A percentile compares a stretch with the other conserved stretches of the same genome.
Conservation (phyloP, 2,329 filamentous ascomycete species). For the Diaporthe sp. region DNA sequence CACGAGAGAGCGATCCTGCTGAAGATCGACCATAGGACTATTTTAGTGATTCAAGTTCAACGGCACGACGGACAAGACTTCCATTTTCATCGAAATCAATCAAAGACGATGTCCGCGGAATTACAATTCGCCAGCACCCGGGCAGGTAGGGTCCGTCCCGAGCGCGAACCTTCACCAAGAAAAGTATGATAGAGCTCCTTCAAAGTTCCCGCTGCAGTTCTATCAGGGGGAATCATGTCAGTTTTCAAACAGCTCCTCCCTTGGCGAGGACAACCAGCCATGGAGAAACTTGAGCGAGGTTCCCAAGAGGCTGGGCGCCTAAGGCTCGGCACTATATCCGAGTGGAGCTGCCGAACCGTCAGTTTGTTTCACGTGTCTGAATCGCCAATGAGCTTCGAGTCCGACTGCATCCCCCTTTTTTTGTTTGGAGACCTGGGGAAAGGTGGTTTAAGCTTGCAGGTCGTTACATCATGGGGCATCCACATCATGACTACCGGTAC, state of each 20-base stretch:
- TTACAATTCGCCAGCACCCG: neutral
- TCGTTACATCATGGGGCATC: neutral
- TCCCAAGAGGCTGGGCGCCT: constrained; percentile 10
- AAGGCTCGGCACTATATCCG: constrained; percentile 27
- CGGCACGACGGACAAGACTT: neutral
- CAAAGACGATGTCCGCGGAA: neutral
- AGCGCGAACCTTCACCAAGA: neutral
- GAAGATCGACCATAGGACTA: neutral
- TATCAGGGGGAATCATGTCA: neutral
- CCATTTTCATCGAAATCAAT: neutral
- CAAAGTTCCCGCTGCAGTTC: neutral
- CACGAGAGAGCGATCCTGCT: neutral
- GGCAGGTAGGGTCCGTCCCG: neutral
- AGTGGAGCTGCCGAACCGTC: constrained; percentile 2
- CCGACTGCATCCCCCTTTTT: neutral
- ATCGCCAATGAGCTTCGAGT: neutral
- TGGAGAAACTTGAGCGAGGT: neutral
- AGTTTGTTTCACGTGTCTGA: neutral
- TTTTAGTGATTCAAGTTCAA: neutral
- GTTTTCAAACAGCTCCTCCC: constrained; percentile 22
- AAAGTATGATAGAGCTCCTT: neutral
- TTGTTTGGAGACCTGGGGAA: neutral
- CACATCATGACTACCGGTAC: neutral
- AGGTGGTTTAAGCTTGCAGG: neutral
- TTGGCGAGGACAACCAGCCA: constrained; percentile 24